These are phyloP conservation scores for Nepenthes mirabilis DNA, from an alignment of 148 eudicot species.

Conservation along the genomic window DNA sequence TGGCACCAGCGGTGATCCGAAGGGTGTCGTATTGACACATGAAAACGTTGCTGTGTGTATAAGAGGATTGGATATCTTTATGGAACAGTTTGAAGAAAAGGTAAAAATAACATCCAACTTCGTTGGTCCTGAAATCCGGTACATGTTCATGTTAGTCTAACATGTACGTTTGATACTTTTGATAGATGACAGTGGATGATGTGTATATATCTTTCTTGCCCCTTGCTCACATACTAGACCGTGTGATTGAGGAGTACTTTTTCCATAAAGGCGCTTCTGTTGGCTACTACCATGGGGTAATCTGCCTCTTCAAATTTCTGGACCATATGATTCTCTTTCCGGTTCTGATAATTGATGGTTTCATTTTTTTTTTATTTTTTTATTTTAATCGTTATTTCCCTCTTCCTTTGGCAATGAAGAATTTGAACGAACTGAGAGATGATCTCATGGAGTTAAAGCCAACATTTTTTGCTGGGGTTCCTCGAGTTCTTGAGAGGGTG, in stretches of 20 bases:
- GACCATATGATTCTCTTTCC: background rate
- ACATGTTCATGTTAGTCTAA: constrained; percentile 1
- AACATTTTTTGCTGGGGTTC: constrained; percentile 90
- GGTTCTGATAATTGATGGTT: background rate
- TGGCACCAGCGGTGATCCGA: constrained; percentile 97
- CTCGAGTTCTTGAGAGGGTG: constrained; percentile 76
- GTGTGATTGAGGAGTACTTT: constrained; percentile 85
- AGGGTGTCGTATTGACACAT: constrained; percentile 90
- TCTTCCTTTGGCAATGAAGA: constrained; percentile 28
- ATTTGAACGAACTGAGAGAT: constrained; percentile 59
- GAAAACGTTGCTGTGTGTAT: constrained; percentile 46
- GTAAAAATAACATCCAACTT: constrained; percentile 13
- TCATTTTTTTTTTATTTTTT: background rate
- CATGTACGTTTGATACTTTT: constrained; percentile 4
- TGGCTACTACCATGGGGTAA: constrained; percentile 97
- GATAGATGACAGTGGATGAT: constrained; percentile 79
- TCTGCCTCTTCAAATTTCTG: constrained; percentile 5
- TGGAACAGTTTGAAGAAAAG: constrained; percentile 94
- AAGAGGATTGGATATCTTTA: constrained; percentile 64
- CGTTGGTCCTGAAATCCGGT: background rate
- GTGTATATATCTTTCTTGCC: constrained; percentile 92
- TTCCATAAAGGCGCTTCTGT: constrained; percentile 95
- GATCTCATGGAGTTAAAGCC: constrained; percentile 88
- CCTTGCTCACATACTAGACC: constrained; percentile 96
- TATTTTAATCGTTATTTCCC: background rate